A percentile compares a stretch with the other conserved stretches of the same genome.
phyloP scores from a whole-genome alignment of 805 yeast genomes.

The Schwanniomyces vanrijiae region DNA sequence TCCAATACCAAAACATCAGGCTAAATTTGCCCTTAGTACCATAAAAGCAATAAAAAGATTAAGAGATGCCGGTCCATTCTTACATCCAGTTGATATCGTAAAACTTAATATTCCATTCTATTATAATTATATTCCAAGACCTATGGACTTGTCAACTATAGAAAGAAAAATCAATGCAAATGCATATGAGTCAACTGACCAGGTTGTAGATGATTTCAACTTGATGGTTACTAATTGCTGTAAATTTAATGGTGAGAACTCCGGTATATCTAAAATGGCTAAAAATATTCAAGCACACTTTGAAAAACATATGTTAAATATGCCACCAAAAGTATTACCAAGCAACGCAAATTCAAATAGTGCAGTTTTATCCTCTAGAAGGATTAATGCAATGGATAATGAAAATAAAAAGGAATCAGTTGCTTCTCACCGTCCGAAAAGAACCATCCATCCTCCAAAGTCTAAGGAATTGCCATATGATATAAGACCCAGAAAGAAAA shows the following conservation, averaged over 20 bases:
- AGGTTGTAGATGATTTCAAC: constrained; percentile 75
- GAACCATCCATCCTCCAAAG: constrained; percentile 95
- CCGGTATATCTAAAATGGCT: constrained; percentile 90
- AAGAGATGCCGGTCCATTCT: constrained; percentile 89
- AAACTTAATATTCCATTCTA: constrained; percentile 89
- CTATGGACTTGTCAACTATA: constrained; percentile 92
- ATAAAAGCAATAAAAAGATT: constrained; percentile 85
- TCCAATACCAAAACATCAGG: constrained; percentile 83
- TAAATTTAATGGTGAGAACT: constrained; percentile 79
- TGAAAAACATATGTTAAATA: constrained; percentile 87
- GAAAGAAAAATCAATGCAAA: constrained; percentile 72
- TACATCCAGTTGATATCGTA: constrained; percentile 85
- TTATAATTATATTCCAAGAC: constrained; percentile 76
- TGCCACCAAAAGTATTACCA: constrained; percentile 63
- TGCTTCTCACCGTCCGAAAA: constrained; percentile 85
- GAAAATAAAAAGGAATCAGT: constrained; percentile 48
- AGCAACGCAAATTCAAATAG: constrained; percentile 13
- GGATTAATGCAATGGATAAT: constrained; percentile 15
- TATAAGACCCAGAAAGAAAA: constrained; percentile 87
- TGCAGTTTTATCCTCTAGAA: constrained; percentile 15
- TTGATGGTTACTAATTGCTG: constrained; percentile 82
- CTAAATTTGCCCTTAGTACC: constrained; percentile 72
- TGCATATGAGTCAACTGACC: constrained; percentile 71
- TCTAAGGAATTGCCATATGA: constrained; percentile 93
- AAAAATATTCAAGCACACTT: constrained; percentile 86